Evolutionary conservation across 2,329 filamentous ascomycete genomes (phyloP), one percentile per base, ranked within the genome.

Genomic region (Aureobasidium sp.): DNA sequence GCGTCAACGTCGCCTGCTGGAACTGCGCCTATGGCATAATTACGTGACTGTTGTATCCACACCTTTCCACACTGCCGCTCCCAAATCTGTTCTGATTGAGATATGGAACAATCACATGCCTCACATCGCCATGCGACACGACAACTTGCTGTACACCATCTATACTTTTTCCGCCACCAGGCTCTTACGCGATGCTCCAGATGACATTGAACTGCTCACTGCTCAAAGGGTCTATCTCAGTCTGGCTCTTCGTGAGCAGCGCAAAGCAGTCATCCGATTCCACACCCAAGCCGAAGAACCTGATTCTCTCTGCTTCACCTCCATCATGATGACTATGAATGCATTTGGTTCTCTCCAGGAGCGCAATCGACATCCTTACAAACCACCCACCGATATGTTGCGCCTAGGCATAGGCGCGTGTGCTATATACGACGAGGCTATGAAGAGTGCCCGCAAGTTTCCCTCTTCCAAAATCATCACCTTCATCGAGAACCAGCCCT

Each of bases 361-460:
- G 40, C 67, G 70, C 1, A 57, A 35, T 29, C 38, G 37, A 8
- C 61, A 64, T 17, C 67, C 64, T 11, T 73, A 72, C 59, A 61
- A 62, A 1, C 69, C 69, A 11, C 70, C 70, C 2, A 64, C 69
- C 9, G 66, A 71, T 38, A 71, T 69, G 70, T 60, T 73, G 11
- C 66, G 67, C n/a, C 64, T 71, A 49, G 67, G 68, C 4, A 61
- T 64, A 47, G 68, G 68, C 11, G 64, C 66, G 19, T 66, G 63
- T 19, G 66, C 66, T 5, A 65, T 72, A 33, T 65, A 69, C n/a
- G 46, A 64, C 64, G 21, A 59, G 63, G 27, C 65, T 64, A 10
- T 65, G 63, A 57, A 64, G 54, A 29, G 64, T 65, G 29, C 62
- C 61, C 27, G 67, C 67, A 33, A 60, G 64, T 49, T 65, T 64